Conservation (phyloP, 148 eudicot species). For the Rhododendron simsii region DNA sequence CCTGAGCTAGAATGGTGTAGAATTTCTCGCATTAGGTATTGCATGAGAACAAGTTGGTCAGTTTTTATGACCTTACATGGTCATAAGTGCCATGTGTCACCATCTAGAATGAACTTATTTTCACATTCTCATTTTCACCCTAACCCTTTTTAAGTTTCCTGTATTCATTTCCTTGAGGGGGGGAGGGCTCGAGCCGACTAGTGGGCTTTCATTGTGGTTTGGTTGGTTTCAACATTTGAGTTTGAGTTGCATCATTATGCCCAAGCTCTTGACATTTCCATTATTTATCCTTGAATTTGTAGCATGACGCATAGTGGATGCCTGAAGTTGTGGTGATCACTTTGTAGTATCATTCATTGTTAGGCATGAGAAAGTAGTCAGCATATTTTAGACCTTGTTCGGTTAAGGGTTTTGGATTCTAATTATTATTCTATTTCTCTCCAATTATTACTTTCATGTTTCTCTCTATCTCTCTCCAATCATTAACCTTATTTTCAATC, state of each 20-base stretch:
- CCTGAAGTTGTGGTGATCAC: not conserved
- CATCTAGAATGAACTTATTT: not conserved
- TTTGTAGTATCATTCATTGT: not conserved
- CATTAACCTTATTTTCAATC: too few relatives aligned
- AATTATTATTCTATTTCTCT: too few relatives aligned
- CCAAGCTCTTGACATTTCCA: not conserved
- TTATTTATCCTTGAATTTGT: not conserved
- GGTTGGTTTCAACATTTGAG: not conserved
- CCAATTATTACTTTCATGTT: too few relatives aligned
- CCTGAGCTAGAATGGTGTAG: not conserved
- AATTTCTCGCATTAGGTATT: not conserved
- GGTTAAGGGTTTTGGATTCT: too few relatives aligned
- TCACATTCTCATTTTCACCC: not conserved
- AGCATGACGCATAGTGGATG: not conserved
- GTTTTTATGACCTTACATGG: not conserved
- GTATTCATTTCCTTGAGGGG: not conserved
- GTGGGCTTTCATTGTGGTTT: not conserved
- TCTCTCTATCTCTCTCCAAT: too few relatives aligned
- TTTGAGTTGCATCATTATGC: not conserved
- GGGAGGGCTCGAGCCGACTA: not conserved
- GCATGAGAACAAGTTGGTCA: not conserved
- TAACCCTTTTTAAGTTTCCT: not conserved
- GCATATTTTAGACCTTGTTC: not conserved
- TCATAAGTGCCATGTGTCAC: not conserved
- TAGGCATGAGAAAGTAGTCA: not conserved